phyloP scores from a whole-genome alignment of 2,329 filamentous ascomycete species.

The Stemphylium beticola region DNA sequence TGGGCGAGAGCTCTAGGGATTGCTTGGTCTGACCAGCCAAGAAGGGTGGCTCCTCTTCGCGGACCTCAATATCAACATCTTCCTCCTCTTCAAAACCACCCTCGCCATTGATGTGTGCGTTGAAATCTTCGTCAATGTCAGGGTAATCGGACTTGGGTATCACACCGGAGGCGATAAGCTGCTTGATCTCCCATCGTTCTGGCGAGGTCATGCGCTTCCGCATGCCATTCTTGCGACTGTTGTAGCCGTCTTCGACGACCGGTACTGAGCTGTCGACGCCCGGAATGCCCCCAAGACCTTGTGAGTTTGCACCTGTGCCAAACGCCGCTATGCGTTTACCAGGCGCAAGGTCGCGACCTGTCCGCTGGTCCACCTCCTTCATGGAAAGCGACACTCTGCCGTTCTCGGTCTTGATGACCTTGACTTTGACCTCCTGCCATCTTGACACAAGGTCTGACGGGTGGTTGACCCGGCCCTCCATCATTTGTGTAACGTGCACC shows the following conservation, averaged over 20 bases:
- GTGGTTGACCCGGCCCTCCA: constrained; percentile 86
- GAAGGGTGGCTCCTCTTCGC: constrained; percentile 96
- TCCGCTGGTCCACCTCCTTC: constrained; percentile 94
- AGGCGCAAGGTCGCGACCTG: constrained; percentile 81
- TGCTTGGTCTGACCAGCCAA: constrained; percentile 95
- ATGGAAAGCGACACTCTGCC: constrained; percentile 86
- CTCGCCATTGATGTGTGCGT: constrained; percentile 83
- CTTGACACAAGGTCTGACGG: constrained; percentile 84
- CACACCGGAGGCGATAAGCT: constrained; percentile 93
- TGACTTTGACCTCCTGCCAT: constrained; percentile 88
- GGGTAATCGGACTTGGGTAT: constrained; percentile 93
- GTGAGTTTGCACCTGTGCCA: constrained; percentile 77
- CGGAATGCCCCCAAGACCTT: constrained; percentile 71
- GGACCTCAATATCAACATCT: constrained; percentile 95
- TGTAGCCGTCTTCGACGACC: constrained; percentile 67
- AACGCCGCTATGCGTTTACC: constrained; percentile 75
- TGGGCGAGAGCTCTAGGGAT: constrained; percentile 91
- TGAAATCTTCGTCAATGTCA: constrained; percentile 91
- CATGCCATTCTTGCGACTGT: constrained; percentile 56
- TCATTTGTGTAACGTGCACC: constrained; percentile 90
- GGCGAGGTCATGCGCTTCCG: constrained; percentile 96
- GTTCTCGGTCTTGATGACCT: constrained; percentile 85
- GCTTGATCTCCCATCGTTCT: constrained; percentile 96
- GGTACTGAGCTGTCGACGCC: constrained; percentile 60
- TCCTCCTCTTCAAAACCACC: constrained; percentile 91